These are phyloP conservation scores for Rhipidocladum racemiflorum DNA, from an alignment of 176 grass and related monocot genomes.

Conservation along the genomic window DNA sequence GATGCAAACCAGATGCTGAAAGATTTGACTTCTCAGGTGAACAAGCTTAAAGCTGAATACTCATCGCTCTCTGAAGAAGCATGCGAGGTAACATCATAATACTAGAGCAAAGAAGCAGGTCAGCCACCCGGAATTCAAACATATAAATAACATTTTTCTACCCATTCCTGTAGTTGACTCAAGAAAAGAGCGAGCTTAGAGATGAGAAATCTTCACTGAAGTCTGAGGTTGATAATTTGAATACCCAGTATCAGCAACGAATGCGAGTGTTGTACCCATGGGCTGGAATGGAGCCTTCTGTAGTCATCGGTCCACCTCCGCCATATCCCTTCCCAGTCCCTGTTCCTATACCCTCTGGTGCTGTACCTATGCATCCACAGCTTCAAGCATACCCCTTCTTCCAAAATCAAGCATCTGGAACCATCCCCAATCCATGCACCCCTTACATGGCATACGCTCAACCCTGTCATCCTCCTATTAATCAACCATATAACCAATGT, in stretches of 20 bases:
- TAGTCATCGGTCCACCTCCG: constrained; percentile 56
- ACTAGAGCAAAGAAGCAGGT: constrained; percentile 24
- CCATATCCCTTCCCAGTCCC: constrained; percentile 65
- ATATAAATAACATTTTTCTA: constrained; percentile 18
- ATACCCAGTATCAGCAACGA: constrained; percentile 68
- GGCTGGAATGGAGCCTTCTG: constrained; percentile 70
- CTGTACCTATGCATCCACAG: constrained; percentile 64
- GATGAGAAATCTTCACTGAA: constrained; percentile 83
- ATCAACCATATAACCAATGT: constrained; percentile 49
- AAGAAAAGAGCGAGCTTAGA: constrained; percentile 87
- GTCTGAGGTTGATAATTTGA: constrained; percentile 70
- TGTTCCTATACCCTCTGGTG: constrained; percentile 53
- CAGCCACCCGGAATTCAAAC: background rate
- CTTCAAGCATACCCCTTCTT: constrained; percentile 60
- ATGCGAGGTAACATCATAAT: constrained; percentile 58
- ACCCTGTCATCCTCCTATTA: constrained; percentile 40
- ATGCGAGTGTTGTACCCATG: constrained; percentile 66
- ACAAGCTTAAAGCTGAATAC: constrained; percentile 82
- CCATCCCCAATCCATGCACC: constrained; percentile 27
- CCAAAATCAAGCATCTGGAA: constrained; percentile 41
- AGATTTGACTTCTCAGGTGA: constrained; percentile 73
- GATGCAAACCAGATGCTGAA: constrained; percentile 79
- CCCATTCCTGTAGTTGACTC: constrained; percentile 53
- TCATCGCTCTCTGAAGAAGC: constrained; percentile 75
- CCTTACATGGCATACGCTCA: constrained; percentile 55